phyloP scores from a whole-genome alignment of 2,329 filamentous ascomycete species.

The Emergomyces orientalis region DNA sequence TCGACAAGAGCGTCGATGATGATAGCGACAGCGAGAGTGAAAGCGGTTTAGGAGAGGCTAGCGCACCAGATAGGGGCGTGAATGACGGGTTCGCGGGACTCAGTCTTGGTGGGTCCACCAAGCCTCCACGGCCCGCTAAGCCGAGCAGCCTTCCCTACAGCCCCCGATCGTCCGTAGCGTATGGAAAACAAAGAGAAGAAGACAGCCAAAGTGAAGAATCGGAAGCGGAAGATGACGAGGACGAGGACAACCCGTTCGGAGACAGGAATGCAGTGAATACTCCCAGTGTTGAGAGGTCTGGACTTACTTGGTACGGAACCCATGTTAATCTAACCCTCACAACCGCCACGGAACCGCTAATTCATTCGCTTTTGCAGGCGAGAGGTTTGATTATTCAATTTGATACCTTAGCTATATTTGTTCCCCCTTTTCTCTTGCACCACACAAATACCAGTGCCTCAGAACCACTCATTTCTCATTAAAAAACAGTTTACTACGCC shows the following conservation, averaged over 20 bases:
- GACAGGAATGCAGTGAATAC: constrained; percentile 58
- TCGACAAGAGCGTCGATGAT: constrained; percentile 57
- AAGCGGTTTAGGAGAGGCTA: constrained; percentile 10
- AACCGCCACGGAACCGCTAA: background rate
- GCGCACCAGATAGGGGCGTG: constrained; percentile 20
- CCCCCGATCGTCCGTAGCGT: constrained; percentile 15
- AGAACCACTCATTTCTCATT: background rate
- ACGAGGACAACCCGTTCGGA: constrained; percentile 80
- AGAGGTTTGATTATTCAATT: constrained; percentile 6
- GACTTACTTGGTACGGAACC: constrained; percentile 27
- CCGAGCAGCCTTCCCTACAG: constrained; percentile 47
- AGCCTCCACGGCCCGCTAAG: constrained; percentile 44
- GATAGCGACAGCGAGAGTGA: constrained; percentile 57
- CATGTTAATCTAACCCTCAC: background rate
- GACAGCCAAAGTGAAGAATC: constrained; percentile 50
- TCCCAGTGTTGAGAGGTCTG: constrained; percentile 24
- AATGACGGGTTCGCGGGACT: constrained; percentile 28
- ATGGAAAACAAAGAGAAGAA: constrained; percentile 25
- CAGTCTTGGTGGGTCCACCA: constrained; percentile 25
- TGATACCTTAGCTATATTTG: background rate
- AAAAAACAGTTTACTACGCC: background rate
- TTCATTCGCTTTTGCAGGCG: constrained; percentile 1
- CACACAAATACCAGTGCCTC: background rate
- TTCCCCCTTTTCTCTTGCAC: background rate
- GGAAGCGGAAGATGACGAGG: constrained; percentile 50